Evolutionary conservation across 2,329 filamentous ascomycete species (phyloP).

Genomic region (Beauveria scarabaeidicola): DNA sequence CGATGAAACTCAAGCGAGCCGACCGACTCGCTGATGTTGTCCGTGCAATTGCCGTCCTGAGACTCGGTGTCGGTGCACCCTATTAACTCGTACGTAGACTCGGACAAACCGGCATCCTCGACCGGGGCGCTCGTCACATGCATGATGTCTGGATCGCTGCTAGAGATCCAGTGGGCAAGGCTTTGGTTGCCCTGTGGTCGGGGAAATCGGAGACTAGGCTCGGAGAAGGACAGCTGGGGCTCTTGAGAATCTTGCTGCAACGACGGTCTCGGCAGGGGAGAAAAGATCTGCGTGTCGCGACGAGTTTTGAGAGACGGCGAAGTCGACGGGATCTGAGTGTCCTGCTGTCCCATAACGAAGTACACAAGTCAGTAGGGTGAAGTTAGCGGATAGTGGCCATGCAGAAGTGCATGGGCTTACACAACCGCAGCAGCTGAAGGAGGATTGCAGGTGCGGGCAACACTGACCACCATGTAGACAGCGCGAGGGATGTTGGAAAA

Average conservation of each 20-base stretch:
- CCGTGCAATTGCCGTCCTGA: conserved; percentile 39
- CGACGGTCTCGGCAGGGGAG: conserved; percentile 16
- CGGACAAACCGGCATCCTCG: conserved; percentile 43
- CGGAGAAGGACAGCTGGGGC: conserved; percentile 28
- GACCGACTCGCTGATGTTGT: conserved; percentile 41
- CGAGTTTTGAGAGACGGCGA: conserved; percentile 17
- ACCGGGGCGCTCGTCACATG: conserved; percentile 32
- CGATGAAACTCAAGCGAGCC: conserved; percentile 40
- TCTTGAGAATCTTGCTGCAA: conserved; percentile 14
- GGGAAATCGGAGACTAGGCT: conserved; percentile 48
- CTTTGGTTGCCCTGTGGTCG: conserved; percentile 45
- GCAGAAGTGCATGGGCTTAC: conserved; percentile 1
- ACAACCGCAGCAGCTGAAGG: background rate
- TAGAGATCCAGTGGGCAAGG: conserved; percentile 52
- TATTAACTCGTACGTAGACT: conserved; percentile 51
- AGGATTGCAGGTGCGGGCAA: conserved; percentile 4
- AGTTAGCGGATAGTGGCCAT: background rate
- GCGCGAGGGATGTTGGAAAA: background rate
- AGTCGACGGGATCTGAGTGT: conserved; percentile 19
- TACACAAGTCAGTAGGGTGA: conserved; percentile 19
- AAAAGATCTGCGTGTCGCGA: conserved; percentile 22
- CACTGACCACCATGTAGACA: conserved; percentile 18
- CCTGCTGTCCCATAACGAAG: conserved; percentile 46
- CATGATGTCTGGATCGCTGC: conserved; percentile 50
- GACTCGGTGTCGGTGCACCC: conserved; percentile 44